Base-by-base conservation (phyloP, 805 yeast genomes). In the Saccharomycopsis fermentans region DNA sequence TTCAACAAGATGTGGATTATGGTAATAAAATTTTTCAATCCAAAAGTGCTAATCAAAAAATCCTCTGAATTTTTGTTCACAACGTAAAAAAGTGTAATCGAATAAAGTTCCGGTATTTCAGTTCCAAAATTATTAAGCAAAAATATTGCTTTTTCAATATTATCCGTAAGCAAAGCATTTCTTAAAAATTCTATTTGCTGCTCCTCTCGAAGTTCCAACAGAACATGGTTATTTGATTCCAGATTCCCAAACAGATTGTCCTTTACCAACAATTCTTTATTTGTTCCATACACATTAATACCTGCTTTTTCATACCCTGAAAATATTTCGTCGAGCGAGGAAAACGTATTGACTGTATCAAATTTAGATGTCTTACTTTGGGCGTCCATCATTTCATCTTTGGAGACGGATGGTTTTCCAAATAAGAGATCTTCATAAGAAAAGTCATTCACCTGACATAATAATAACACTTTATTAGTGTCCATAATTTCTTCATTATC, bases 101-200 rank as follows among this genome's bases (percentile, higher is more conserved):
- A 79, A 69, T 79, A 88, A 21, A 91, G 72, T 56, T 82, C 86
- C 0, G 86, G 85, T 29, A 84, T 86, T 6, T 72, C 66, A 1
- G 76, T 77, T 0, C 90, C 92, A 67, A 82, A 81, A 58, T 79
- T 77, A 35, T 77, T 76, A 6, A 88, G 71, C 16, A 86, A 73
- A 19, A 76, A 75, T 21, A 83, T 70, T 16, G 90, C 86, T 14
- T 78, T 81, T 0, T 71, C 67, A 27, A 84, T 74, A 63, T 87
- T 83, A 1, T 78, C 81, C 0, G 81, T 68, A 11, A 84, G 75
- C n/a, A 83, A 78, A 52, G 82, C 73, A 0, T 87, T 78, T 57
- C 91, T 75, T 67, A 92, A 87, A 26, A 84, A 67, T 60, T 86
- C 89, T 39, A 84, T 76, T 63, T 81, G 82, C 61, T 43, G 50